A percentile compares a stretch with the other conserved stretches of the same genome.
Evolutionary conservation across 176 grass and related monocot species (phyloP).

Genomic region (Carex scoparia): DNA sequence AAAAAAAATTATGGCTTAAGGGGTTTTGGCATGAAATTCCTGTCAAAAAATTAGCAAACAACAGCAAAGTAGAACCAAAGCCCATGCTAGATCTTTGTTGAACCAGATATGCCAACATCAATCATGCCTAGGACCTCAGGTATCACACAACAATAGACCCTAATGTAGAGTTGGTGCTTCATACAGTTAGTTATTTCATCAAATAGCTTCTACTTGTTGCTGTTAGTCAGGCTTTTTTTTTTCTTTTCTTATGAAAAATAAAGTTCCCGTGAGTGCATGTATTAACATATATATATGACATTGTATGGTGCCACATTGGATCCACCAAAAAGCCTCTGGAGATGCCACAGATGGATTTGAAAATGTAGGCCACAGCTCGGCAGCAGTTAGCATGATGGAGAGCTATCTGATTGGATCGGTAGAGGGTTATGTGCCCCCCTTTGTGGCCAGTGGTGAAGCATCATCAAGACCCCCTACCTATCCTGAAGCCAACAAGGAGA

Average conservation of each 20-base stretch:
- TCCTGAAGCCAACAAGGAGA: constrained; percentile 31
- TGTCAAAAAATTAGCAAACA: background rate
- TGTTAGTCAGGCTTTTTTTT: background rate
- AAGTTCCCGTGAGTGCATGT: background rate
- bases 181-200: background rate
- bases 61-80: background rate
- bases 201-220: background rate
- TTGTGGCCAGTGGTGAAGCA: background rate
- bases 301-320: background rate
- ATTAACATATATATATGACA: background rate
- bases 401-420: constrained; percentile 53
- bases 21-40: background rate
- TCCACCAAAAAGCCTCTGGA: constrained; percentile 38
- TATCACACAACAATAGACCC: background rate
- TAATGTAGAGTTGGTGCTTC: background rate
- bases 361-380: constrained; percentile 73
- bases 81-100: background rate
- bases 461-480: constrained; percentile 3
- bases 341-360: constrained; percentile 72
- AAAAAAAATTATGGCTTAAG: background rate
- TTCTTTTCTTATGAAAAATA: background rate
- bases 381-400: constrained; percentile 67
- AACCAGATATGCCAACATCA: background rate
- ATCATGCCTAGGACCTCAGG: background rate
- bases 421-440: constrained; percentile 25